Evolutionary conservation across 2,329 filamentous ascomycete genomes (phyloP).

Genomic region (Fusarium nanum): DNA sequence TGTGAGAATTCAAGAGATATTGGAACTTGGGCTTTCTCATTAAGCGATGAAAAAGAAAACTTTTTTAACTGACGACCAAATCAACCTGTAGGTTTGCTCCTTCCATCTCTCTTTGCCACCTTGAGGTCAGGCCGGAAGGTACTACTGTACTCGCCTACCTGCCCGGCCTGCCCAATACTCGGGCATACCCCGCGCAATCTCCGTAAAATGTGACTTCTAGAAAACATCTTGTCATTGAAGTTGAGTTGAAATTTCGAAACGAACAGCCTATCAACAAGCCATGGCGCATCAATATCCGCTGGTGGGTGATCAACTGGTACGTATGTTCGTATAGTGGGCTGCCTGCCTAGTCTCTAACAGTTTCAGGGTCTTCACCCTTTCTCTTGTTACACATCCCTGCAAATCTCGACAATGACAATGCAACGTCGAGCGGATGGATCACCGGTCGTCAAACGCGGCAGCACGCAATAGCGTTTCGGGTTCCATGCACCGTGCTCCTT

Average conservation of each 20-base stretch:
- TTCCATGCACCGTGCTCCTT: constrained; percentile 28
- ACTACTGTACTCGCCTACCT: not conserved
- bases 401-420: constrained; percentile 16
- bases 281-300: not conserved
- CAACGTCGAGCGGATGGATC: constrained; percentile 22
- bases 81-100: not conserved
- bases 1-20: not conserved
- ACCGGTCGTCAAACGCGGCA: constrained; percentile 38
- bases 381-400: constrained; percentile 9
- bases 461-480: constrained; percentile 31
- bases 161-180: not conserved
- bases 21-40: not conserved
- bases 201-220: not conserved
- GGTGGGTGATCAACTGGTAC: not conserved
- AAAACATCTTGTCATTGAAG: not conserved
- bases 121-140: not conserved
- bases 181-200: not conserved
- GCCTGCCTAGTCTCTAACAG: not conserved
- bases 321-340: constrained; percentile 10
- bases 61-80: not conserved
- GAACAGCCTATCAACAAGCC: not conserved
- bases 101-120: not conserved
- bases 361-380: constrained; percentile 24
- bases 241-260: not conserved
- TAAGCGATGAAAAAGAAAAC: not conserved